Evolutionary conservation across 805 yeast species (phyloP).

Genomic region (Kazachstania kunashirensis): DNA sequence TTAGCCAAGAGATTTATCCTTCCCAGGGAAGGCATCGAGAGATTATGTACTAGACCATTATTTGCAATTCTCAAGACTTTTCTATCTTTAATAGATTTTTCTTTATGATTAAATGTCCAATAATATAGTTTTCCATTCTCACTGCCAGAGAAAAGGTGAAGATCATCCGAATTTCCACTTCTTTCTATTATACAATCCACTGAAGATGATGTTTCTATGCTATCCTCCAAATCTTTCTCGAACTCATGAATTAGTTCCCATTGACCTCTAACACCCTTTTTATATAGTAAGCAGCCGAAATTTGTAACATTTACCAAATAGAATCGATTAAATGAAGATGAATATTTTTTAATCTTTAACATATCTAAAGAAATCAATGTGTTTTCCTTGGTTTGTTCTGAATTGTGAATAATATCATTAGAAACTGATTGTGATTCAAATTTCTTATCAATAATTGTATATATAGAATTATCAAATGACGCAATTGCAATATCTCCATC

Average conservation of each 20-base stretch:
- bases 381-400: not conserved
- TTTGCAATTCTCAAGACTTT: conserved; percentile 3
- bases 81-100: conserved; percentile 5
- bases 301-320: conserved; percentile 12
- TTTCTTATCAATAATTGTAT: conserved; percentile 5
- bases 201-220: conserved; percentile 6
- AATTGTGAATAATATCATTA: not conserved
- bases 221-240: not conserved
- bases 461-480: conserved; percentile 11
- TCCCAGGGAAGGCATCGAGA: conserved; percentile 4
- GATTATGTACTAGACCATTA: conserved; percentile 1
- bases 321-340: conserved; percentile 6
- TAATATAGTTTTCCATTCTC: conserved; percentile 12
- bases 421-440: conserved; percentile 5
- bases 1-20: conserved; percentile 10
- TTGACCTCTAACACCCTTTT: conserved; percentile 13
- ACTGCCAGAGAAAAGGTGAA: conserved; percentile 16
- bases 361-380: conserved; percentile 10
- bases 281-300: conserved; percentile 15
- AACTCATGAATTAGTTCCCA: conserved; percentile 13
- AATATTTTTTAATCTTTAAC: conserved; percentile 11
- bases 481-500: conserved; percentile 5
- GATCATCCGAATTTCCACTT: conserved; percentile 1
- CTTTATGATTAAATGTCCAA: conserved; percentile 13
- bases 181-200: conserved; percentile 11